Evolutionary conservation across 192 early-diverging fungal species (phyloP), one percentile per base, ranked within the genome.

Genomic region (Podila epicladia): DNA sequence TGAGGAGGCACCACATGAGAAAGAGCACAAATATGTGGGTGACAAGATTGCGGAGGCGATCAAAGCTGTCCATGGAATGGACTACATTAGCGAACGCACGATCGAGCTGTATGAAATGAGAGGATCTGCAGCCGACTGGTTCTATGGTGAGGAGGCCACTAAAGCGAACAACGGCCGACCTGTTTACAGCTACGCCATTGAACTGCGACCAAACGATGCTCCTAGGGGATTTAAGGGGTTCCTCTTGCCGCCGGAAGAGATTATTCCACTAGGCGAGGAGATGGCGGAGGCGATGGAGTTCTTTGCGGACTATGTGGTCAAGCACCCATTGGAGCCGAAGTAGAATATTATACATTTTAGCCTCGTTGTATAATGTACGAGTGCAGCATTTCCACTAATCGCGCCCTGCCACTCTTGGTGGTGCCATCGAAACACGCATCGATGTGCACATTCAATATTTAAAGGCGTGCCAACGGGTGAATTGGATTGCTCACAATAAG

Each of bases 181-280:
- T n/a, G 64, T 75, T 8, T 90, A 87, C 71, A 79, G 85, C 9
- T 88, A 83, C 76, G 85, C 87, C 11, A 89, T 91, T 59, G 89
- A 90, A 75, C 72, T 91, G 63, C 67, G 89, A 9, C 89, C 88
- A 9, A 76, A 72, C 9, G 69, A 70, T 26, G 64, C 67, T 37
- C 35, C 35, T 55, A 63, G 82, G 29, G 77, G 77, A 67, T 58
- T 62, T 9, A 82, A 82, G 9, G 89, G 90, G 1, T 91, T 91
- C 69, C 75, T 91, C 62, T 78, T 91, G 29, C 85, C 86, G 13
- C 87, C 88, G 12, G 67, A 69, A 24, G 82, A 89, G 73, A 91
- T 91, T 64, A 73, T 88, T 24, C 88, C 89, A 13, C 74, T 87
- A 32, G 89, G 89, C 3, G 82, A 83, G 63, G 82, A 83, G 62